Evolutionary conservation across 495 filamentous ascomycete species (phyloP).

Genomic region (Aspergillus homomorphus): DNA sequence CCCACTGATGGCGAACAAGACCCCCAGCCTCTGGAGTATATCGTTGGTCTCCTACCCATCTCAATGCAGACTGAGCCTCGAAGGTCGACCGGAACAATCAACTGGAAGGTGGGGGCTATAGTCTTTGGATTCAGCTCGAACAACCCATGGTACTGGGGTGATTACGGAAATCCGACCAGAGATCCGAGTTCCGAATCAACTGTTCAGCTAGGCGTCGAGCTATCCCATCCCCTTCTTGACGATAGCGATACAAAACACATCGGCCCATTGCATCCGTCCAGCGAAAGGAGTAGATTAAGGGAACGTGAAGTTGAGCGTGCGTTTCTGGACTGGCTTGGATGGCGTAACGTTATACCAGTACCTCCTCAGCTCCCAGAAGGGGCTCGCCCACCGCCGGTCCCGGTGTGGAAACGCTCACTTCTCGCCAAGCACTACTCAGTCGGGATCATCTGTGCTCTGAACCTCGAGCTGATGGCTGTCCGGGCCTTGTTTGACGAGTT

Average conservation of each 20-base stretch:
- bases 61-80: not conserved
- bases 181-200: too few species aligned
- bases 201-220: too few species aligned
- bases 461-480: not conserved
- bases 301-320: too few species aligned
- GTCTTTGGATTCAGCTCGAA: constrained; percentile 9
- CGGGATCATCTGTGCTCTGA: not conserved
- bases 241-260: too few species aligned
- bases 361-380: too few species aligned
- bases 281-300: too few species aligned
- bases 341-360: too few species aligned
- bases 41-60: constrained; percentile 18
- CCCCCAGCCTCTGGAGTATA: constrained; percentile 6
- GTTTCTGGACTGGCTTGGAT: too few species aligned
- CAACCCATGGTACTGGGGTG: constrained; percentile 8
- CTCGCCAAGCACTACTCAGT: not conserved
- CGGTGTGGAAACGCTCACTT: too few species aligned
- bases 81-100: not conserved
- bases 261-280: too few species aligned
- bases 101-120: not conserved
- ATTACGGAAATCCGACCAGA: constrained; percentile 3
- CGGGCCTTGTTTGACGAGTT: not conserved
- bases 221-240: too few species aligned
- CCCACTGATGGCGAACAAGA: constrained; percentile 5
- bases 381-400: too few species aligned